These are phyloP conservation scores for Neurospora sp. DNA, from an alignment of 2,329 filamentous ascomycete genomes.

Conservation along the genomic window DNA sequence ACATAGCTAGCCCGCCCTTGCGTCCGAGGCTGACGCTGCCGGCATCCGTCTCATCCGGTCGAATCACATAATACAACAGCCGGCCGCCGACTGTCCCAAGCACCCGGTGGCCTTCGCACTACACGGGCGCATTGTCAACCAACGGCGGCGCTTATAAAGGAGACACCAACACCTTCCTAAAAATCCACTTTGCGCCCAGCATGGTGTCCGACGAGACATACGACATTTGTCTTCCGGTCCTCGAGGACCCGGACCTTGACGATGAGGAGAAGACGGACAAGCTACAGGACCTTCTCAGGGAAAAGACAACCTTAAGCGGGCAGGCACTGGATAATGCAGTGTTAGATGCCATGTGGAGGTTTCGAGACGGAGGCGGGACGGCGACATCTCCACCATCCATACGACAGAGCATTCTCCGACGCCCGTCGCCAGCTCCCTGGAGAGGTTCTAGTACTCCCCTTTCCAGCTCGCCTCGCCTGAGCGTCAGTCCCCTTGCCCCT, in stretches of 20 bases:
- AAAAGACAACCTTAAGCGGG: constrained; percentile 66
- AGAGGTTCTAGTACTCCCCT: constrained; percentile 73
- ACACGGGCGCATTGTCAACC: not conserved
- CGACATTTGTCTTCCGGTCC: constrained; percentile 79
- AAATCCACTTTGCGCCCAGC: constrained; percentile 17
- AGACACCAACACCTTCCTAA: not conserved
- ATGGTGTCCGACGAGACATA: constrained; percentile 94
- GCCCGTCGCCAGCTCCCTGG: constrained; percentile 90
- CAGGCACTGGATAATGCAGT: constrained; percentile 79
- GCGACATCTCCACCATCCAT: constrained; percentile 72
- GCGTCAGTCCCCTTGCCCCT: constrained; percentile 73
- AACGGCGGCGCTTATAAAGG: not conserved
- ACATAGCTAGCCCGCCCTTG: not conserved
- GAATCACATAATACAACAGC: not conserved
- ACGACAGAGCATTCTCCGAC: constrained; percentile 80
- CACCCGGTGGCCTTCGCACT: not conserved
- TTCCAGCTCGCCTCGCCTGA: constrained; percentile 71
- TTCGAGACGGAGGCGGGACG: constrained; percentile 55
- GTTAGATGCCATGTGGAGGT: constrained; percentile 83
- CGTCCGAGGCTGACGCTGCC: not conserved
- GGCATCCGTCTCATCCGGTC: not conserved
- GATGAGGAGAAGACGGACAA: constrained; percentile 94
- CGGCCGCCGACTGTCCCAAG: not conserved
- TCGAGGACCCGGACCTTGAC: constrained; percentile 72
- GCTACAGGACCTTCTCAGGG: constrained; percentile 75